Evolutionary conservation across 2,329 filamentous ascomycete species (phyloP), one percentile per base, ranked within the genome.

Genomic region (Trichoderma hamatum): DNA sequence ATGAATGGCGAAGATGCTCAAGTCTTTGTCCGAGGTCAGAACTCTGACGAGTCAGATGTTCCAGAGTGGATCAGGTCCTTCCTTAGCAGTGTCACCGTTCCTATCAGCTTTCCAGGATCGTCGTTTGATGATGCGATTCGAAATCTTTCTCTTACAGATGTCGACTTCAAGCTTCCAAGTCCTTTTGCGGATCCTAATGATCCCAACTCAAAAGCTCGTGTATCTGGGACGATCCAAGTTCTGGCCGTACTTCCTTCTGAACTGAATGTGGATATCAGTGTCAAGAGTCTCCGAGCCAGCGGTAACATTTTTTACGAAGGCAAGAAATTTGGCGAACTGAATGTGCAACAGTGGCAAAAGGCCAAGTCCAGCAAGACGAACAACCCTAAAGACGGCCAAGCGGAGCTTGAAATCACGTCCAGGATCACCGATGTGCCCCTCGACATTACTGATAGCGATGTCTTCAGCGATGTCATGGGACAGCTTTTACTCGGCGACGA

Each of bases 1-100:
- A 89, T 98, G 72, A 88, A 92, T 71, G 94, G 95, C 59, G 85
- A 92, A 52, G 85, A 92, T 67, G 91, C 92, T 0, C 93, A 89
- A 1, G 85, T 97, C 14, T 96, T 93, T 79, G 89, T 98, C 60
- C 91, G 92, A 61, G 96, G 95, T 30, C 92, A 92, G 68, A 86
- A 89, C 70, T 83, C 88, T 30, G 88, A 90, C 3, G 85, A 85
- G 21, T 82, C 86, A 1, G 84, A 89, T 39, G 92, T 93, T 0
- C 96, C 96, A 0, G 83, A 84, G 56, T 99, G 96, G 96, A 86
- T 97, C 59, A 86, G 87, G 16, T 89, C 94, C 63, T 85, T 99
- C 26, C 82, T 98, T 46, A 89, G 90, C 56, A 93, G 92, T 73
- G 87, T 98, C 64, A 94, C 90, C 0, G 85, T 98, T 0, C 94